These are phyloP conservation scores for Penicillium nordicum DNA, from an alignment of 2,329 filamentous ascomycete species.

Conservation along the genomic window DNA sequence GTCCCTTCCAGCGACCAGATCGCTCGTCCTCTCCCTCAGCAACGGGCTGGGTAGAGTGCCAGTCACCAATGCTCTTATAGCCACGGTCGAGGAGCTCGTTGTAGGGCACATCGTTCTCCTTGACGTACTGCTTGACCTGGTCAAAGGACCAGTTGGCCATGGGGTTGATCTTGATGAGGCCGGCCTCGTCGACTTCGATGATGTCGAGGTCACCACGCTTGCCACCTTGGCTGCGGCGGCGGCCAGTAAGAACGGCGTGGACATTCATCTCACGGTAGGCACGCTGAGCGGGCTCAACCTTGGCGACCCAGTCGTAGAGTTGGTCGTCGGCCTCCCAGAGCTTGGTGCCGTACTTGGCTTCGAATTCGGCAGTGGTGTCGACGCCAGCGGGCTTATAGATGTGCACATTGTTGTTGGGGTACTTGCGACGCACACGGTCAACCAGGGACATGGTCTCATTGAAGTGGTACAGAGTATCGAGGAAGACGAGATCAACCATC, in stretches of 20 bases:
- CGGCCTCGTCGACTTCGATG: conserved; percentile 86
- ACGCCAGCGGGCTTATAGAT: conserved; percentile 81
- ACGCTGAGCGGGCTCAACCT: conserved; percentile 92
- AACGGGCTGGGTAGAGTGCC: conserved; percentile 93
- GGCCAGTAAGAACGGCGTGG: conserved; percentile 86
- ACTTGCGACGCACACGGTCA: conserved; percentile 69
- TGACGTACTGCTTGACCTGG: conserved; percentile 84
- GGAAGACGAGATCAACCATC: conserved; percentile 61
- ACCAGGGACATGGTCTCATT: conserved; percentile 71
- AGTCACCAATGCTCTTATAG: conserved; percentile 98
- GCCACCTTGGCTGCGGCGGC: conserved; percentile 86
- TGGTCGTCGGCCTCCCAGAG: conserved; percentile 84
- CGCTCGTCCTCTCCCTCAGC: conserved; percentile 91
- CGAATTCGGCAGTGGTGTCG: conserved; percentile 72
- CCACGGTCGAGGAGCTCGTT: conserved; percentile 85
- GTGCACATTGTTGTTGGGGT: conserved; percentile 77
- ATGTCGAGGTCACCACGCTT: conserved; percentile 87
- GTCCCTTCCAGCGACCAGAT: conserved; percentile 94
- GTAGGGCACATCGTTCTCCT: conserved; percentile 84
- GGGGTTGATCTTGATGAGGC: conserved; percentile 96
- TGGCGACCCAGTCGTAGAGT: conserved; percentile 94
- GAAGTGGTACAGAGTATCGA: conserved; percentile 82
- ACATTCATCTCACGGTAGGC: conserved; percentile 86
- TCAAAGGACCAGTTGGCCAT: conserved; percentile 90
- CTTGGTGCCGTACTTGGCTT: conserved; percentile 72